A percentile compares a stretch with the other conserved stretches of the same genome.
Conservation (phyloP, 1,284 basidiomycete genomes). For the Thelephora terrestris region DNA sequence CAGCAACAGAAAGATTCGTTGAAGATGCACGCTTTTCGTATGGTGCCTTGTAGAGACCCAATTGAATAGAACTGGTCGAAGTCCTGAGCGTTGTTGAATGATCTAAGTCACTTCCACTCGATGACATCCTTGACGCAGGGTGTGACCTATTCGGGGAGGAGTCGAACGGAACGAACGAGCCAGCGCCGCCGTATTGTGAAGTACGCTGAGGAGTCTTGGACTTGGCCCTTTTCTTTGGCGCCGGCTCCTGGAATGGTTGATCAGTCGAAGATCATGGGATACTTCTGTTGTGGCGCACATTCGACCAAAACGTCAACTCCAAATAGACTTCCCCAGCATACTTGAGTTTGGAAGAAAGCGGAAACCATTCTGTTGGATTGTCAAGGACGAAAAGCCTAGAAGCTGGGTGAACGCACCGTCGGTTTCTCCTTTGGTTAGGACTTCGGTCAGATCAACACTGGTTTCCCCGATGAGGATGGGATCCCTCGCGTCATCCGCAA, state of each 20-base stretch:
- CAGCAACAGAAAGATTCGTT: constrained; percentile 28
- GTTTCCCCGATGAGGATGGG: constrained; percentile 94
- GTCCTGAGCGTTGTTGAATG: constrained; percentile 40
- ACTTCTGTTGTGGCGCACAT: constrained; percentile 63
- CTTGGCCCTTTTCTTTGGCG: constrained; percentile 57
- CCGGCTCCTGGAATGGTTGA: constrained; percentile 43
- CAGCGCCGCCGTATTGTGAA: constrained; percentile 66
- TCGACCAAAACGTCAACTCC: constrained; percentile 93
- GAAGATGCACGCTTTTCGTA: constrained; percentile 37
- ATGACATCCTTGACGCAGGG: constrained; percentile 26
- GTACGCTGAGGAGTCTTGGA: constrained; percentile 39
- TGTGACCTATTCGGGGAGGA: constrained; percentile 13
- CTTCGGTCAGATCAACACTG: constrained; percentile 81
- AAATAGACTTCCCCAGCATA: constrained; percentile 92
- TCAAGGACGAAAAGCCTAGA: constrained; percentile 2
- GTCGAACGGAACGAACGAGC: constrained; percentile 52
- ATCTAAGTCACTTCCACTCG: constrained; percentile 27
- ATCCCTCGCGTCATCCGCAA: constrained; percentile 91
- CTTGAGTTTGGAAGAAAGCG: constrained; percentile 79
- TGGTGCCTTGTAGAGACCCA: constrained; percentile 65
- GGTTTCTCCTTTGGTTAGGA: constrained; percentile 89
- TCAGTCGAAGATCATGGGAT: constrained; percentile 19
- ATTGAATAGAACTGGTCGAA: constrained; percentile 45
- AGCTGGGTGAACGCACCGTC: constrained; percentile 59
- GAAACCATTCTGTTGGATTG: constrained; percentile 78